These are phyloP conservation scores for Candida coquimbonensis DNA, from an alignment of 805 yeast genomes.

Conservation along the genomic window DNA sequence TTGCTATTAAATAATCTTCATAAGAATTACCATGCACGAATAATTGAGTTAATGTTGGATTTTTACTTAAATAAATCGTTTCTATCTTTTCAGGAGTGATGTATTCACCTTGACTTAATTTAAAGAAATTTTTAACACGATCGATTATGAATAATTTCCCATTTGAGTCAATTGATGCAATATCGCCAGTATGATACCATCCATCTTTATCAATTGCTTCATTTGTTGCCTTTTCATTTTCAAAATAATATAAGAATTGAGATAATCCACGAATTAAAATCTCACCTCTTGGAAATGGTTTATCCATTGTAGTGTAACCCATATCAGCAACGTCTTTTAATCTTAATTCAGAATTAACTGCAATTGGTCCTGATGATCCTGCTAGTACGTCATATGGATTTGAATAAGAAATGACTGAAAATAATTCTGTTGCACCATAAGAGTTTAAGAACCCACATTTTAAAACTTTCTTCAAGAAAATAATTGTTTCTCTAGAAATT, in stretches of 20 bases:
- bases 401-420: conserved; percentile 35
- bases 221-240: conserved; percentile 39
- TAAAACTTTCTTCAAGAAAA: conserved; percentile 46
- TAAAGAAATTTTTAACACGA: conserved; percentile 51
- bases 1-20: conserved; percentile 44
- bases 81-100: conserved; percentile 63
- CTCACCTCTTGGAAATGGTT: conserved; percentile 35
- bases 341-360: conserved; percentile 39
- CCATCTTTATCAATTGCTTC: conserved; percentile 39
- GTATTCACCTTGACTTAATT: conserved; percentile 48
- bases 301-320: conserved; percentile 28
- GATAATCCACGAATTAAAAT: conserved; percentile 47
- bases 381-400: conserved; percentile 16
- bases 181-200: conserved; percentile 56
- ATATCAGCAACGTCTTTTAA: conserved; percentile 42
- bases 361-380: conserved; percentile 29
- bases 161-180: conserved; percentile 36
- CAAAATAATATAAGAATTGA: conserved; percentile 43
- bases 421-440: conserved; percentile 49
- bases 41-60: conserved; percentile 37
- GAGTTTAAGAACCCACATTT: conserved; percentile 40
- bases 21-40: conserved; percentile 52
- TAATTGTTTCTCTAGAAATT: conserved; percentile 44
- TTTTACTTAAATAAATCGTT: conserved; percentile 40
- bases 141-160: conserved; percentile 48